These are phyloP conservation scores for Basidiobolus meristosporus DNA, from an alignment of 371 early-diverging fungal species.

Conservation along the genomic window DNA sequence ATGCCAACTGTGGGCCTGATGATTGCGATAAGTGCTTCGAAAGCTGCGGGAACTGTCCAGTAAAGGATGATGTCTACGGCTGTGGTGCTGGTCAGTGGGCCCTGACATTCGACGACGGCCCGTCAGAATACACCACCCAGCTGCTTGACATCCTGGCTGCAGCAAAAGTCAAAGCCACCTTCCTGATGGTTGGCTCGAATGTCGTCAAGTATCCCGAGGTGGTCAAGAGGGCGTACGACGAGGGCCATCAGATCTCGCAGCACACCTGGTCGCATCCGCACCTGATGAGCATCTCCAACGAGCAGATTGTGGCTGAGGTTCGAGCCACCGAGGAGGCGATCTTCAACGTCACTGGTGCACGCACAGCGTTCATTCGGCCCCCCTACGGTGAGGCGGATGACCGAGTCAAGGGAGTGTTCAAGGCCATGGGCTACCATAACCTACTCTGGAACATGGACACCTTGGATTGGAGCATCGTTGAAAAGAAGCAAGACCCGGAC, in stretches of 20 bases:
- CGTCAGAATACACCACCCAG: conserved; percentile 4
- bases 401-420: conserved; percentile 34
- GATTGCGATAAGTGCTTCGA: conserved; percentile 18
- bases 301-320: conserved; percentile 10
- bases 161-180: conserved; percentile 30
- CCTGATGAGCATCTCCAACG: conserved; percentile 5
- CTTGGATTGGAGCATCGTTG: conserved; percentile 7
- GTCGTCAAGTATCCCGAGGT: conserved; percentile 8
- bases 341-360: conserved; percentile 9
- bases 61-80: conserved; percentile 13
- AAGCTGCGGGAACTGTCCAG: conserved; percentile 13
- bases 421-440: conserved; percentile 26
- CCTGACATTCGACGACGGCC: conserved; percentile 27
- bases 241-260: conserved; percentile 25
- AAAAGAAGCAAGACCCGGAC: neutral
- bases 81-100: conserved; percentile 6
- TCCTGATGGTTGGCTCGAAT: conserved; percentile 34
- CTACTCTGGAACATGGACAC: conserved; percentile 17
- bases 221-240: conserved; percentile 13
- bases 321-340: conserved; percentile 10
- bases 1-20: conserved; percentile 13
- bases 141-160: conserved; percentile 21
- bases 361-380: conserved; percentile 19
- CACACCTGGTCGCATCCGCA: conserved; percentile 27
- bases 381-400: conserved; percentile 43